These are phyloP conservation scores for Gossypium davidsonii DNA, from an alignment of 441 rosid species.

Conservation along the genomic window DNA sequence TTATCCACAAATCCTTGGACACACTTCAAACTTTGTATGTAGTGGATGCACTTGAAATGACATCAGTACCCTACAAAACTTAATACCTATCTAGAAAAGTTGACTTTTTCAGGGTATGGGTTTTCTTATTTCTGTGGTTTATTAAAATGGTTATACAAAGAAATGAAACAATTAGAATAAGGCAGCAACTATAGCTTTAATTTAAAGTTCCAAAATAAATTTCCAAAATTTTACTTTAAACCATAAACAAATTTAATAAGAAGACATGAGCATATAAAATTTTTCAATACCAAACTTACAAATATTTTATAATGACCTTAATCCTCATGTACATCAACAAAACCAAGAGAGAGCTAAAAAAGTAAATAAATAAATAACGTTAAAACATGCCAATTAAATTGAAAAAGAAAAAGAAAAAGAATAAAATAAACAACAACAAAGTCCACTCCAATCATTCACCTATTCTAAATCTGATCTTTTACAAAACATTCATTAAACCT, in stretches of 20 bases:
- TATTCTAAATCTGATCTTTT: not conserved
- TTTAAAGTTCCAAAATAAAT: no score
- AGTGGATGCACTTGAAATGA: no score
- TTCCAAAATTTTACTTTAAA: no score
- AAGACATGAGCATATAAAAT: not conserved
- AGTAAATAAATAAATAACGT: not conserved
- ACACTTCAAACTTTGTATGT: no score
- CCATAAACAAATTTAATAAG: not conserved
- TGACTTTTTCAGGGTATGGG: no score
- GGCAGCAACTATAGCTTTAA: no score
- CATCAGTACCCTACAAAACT: no score
- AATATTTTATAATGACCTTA: not conserved
- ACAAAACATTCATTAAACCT: not conserved
- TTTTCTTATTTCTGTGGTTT: not conserved
- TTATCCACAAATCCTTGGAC: no score
- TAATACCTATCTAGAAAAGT: no score
- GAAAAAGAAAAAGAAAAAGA: not conserved
- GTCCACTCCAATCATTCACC: slow-evolving; percentile 11
- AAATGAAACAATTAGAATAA: no score
- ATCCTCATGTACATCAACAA: not conserved
- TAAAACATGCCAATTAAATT: not conserved
- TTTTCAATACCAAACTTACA: not conserved
- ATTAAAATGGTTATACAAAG: not conserved
- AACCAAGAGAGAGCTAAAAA: not conserved
- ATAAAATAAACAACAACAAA: not conserved